Percentiles rank a stretch among this genome's conserved stretches.
Conservation (phyloP, 2,329 filamentous ascomycete species). For the Talaromyces albobiverticillius region DNA sequence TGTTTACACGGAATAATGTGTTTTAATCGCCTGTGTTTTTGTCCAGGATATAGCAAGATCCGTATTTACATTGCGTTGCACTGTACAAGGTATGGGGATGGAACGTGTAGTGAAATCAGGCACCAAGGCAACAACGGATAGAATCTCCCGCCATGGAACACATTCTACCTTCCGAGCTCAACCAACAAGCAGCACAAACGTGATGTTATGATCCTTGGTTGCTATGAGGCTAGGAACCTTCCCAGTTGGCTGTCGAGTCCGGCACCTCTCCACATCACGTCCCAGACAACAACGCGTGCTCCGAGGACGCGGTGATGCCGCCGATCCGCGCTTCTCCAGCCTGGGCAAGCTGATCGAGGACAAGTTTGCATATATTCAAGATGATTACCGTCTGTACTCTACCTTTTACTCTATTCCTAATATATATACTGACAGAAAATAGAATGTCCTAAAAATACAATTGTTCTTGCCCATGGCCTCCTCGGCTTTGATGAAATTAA, state of each 20-base stretch:
- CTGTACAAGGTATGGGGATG: too few relatives aligned
- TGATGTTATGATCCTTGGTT: constrained; percentile 1
- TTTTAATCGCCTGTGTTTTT: too few relatives aligned
- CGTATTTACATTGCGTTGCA: too few relatives aligned
- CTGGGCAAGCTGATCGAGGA: constrained; percentile 56
- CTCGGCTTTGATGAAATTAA: constrained; percentile 64
- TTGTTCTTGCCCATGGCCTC: constrained; percentile 64
- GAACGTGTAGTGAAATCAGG: too few relatives aligned
- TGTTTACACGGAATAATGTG: too few relatives aligned
- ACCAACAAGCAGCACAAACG: background rate
- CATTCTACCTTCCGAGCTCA: background rate
- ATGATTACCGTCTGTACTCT: constrained; percentile 52
- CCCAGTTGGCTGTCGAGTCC: background rate
- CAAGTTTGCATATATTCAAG: constrained; percentile 59
- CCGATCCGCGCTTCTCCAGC: constrained; percentile 50
- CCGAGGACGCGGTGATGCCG: too few relatives aligned
- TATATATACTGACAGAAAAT: constrained; percentile 2
- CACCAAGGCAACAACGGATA: background rate
- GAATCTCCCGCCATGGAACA: background rate
- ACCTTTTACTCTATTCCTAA: background rate
- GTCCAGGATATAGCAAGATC: too few relatives aligned
- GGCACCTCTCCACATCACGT: background rate
- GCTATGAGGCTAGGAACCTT: constrained; percentile 5
- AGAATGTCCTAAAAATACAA: constrained; percentile 53
- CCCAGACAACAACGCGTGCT: background rate